Conservation (phyloP, 192 early-diverging fungal genomes). For the Globomyces pollinis-pini region DNA sequence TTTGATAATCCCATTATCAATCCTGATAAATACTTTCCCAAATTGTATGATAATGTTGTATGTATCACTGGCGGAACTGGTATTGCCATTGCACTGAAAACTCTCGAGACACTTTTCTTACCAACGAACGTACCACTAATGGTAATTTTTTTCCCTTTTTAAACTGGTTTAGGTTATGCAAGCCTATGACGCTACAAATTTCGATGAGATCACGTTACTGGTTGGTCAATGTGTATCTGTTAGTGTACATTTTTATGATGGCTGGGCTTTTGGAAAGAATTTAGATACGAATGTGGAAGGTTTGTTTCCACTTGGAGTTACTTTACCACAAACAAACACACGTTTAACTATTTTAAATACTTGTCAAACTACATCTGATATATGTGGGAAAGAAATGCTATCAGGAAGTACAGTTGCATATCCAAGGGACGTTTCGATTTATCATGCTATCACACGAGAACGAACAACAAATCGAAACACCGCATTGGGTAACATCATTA, state of each 20-base stretch:
- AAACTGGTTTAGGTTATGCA: constrained; percentile 2
- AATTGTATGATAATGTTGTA: constrained; percentile 7
- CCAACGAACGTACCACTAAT: constrained; percentile 22
- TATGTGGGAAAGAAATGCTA: constrained; percentile 12
- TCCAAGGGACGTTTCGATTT: constrained; percentile 13
- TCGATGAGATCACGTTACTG: constrained; percentile 25
- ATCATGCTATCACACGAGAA: constrained; percentile 4
- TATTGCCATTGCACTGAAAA: constrained; percentile 23
- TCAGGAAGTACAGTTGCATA: constrained; percentile 18
- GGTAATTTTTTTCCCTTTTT: no score
- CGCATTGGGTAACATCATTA: neutral
- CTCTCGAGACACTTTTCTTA: constrained; percentile 24
- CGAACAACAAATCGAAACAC: neutral
- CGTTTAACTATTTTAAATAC: constrained; percentile 13
- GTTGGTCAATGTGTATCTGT: constrained; percentile 20
- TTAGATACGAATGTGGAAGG: constrained; percentile 22
- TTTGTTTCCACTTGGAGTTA: constrained; percentile 26
- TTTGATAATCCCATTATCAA: constrained; percentile 11
- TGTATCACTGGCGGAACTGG: constrained; percentile 35
- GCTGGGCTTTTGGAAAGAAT: constrained; percentile 28
- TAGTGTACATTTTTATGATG: constrained; percentile 30
- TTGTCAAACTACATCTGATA: constrained; percentile 5
- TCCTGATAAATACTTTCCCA: neutral
- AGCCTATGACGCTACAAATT: constrained; percentile 14
- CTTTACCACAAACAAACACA: neutral